A percentile compares a stretch with the other conserved stretches of the same genome.
These are phyloP conservation scores for Pulveroboletus sp. DNA, from an alignment of 768 basidiomycete species.

Conservation along the genomic window DNA sequence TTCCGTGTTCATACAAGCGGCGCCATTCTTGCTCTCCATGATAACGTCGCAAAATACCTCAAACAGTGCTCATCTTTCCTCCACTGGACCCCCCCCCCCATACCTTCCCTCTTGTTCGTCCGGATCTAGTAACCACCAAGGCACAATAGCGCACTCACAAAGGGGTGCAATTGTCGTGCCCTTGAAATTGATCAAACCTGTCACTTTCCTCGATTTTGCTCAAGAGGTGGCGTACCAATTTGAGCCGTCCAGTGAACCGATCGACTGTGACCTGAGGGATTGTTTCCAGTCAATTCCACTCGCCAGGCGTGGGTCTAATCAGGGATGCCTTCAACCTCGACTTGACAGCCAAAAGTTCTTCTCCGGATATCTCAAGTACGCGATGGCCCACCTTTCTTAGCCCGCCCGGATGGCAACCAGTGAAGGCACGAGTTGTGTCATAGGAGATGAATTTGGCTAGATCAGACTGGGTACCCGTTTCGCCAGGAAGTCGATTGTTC, in stretches of 20 bases:
- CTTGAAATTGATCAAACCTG: constrained; percentile 17
- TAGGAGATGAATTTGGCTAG: constrained; percentile 35
- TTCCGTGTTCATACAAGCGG: neutral
- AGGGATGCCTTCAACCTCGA: constrained; percentile 5
- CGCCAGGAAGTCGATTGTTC: constrained; percentile 36
- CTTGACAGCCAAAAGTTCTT: constrained; percentile 15
- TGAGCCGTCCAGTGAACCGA: constrained; percentile 31
- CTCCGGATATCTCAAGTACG: constrained; percentile 19
- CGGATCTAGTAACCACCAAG: constrained; percentile 15
- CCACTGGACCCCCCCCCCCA: neutral
- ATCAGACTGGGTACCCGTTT: constrained; percentile 34
- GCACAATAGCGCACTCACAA: constrained; percentile 22
- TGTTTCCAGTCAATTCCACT: constrained; percentile 37
- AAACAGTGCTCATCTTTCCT: neutral
- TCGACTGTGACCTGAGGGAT: constrained; percentile 29
- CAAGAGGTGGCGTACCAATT: constrained; percentile 23
- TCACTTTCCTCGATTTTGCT: constrained; percentile 4
- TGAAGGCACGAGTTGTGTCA: constrained; percentile 31
- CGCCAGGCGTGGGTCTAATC: constrained; percentile 12
- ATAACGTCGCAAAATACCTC: neutral
- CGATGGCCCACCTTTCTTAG: constrained; percentile 31
- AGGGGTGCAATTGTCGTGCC: constrained; percentile 15
- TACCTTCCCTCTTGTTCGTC: constrained; percentile 7
- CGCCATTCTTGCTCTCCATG: neutral
- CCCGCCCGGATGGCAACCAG: constrained; percentile 24